Base-by-base conservation (phyloP, 2,329 filamentous ascomycete species). In the Trichoderma sp. region DNA sequence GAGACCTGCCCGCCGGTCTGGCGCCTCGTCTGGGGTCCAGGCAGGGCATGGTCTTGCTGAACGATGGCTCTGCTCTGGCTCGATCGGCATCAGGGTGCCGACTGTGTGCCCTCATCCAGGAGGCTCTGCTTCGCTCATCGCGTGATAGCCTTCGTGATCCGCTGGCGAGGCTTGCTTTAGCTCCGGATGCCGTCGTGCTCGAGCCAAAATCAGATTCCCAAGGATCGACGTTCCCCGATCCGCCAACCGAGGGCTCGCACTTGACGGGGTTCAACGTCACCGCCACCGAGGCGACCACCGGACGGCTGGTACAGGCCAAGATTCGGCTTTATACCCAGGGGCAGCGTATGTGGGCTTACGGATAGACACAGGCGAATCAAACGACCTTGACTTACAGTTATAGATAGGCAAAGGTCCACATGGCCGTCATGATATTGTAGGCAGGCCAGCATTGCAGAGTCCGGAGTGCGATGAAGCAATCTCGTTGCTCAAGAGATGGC, bases 191-290 rank as follows among this genome's bases (percentile, higher is more conserved):
- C 30, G 44, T 66, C 24, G 50, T 59, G 24, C 47, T 64, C 48
- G 44, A 52, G 50, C 61, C 62, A 30, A 66, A 66, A 26, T 19
- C 55, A 17, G 65, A 64, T 48, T 63, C 61, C 9, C 39, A 52
- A 10, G 65, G 65, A n/a, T 54, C 48, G 24, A 60, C 61, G 3
- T 66, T 66, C 44, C 65, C 65, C 10, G 65, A 66, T n/a, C 24
- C 48, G 28, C 54, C 65, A 24, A 44, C 61, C 7, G 62, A 34
- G 43, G 65, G 65, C 43, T 55, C 48, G 34, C 47, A 60, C 30
- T 39, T 66, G 62, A 66, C 65, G 17, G 62, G 65, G n/a, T 39
- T 66, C 41, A 55, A 50, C 50, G 60, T 66, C 41, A 21, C 45
- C 44, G 61, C 61, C 28, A 60, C 45, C 12, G 61, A 64, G n/a